Conservation (phyloP, 179 eudicot genomes). For the Silene coronaria region DNA sequence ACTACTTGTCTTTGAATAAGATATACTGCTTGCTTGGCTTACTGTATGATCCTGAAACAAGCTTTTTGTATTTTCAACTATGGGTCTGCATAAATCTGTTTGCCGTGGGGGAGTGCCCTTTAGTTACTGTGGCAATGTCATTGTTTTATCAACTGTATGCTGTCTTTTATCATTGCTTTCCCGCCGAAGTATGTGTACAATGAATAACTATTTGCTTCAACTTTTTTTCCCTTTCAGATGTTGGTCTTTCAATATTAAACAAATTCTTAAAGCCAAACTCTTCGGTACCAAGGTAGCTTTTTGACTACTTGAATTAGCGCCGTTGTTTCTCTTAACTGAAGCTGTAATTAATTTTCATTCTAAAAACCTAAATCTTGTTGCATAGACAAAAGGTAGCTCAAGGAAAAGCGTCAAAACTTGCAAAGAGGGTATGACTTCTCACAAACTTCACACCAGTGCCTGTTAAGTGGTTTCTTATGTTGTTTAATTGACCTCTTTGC, state of each 20-base stretch:
- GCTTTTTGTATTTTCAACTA: neutral
- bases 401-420: slow-evolving; percentile 84
- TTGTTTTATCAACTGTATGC: neutral
- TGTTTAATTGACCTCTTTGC: neutral
- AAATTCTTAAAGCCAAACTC: slow-evolving; percentile 70
- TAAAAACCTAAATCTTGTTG: slow-evolving; percentile 40
- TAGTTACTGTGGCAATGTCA: neutral
- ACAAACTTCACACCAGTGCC: neutral
- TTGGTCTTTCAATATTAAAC: slow-evolving; percentile 81
- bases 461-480: neutral
- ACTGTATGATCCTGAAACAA: neutral
- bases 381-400: slow-evolving; percentile 70
- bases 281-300: slow-evolving; percentile 48
- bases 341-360: slow-evolving; percentile 12
- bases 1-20: neutral
- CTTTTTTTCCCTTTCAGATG: slow-evolving; percentile 50
- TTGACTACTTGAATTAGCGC: slow-evolving; percentile 16
- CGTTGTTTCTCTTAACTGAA: slow-evolving; percentile 8
- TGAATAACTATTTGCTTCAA: slow-evolving; percentile 2
- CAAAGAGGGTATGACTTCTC: slow-evolving; percentile 65
- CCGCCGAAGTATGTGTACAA: neutral
- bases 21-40: neutral
- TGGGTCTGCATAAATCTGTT: neutral
- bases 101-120: neutral
- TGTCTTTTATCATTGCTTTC: neutral